Evolutionary conservation across 164 flowering plant genomes (phyloP), one percentile per base, ranked within the genome.

Genomic region (Nymphaea thermarum): DNA sequence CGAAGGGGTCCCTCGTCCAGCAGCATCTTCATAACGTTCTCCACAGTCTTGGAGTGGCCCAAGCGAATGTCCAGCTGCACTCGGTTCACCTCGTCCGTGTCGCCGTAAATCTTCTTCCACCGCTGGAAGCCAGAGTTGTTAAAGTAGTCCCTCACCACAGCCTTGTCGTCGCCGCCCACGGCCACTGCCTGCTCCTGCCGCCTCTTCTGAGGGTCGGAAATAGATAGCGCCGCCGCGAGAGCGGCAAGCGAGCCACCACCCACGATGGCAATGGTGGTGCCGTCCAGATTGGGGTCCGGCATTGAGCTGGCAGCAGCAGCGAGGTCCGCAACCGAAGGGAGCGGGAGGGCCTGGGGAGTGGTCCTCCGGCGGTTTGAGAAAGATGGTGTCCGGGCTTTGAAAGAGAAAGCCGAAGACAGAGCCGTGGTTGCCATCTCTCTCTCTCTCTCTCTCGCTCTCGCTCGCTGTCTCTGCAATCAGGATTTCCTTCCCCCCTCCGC

Each of bases 151-250:
- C 71, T 79, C 67, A 95, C 99, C 6, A 95, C 99, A 69, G 91
- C 97, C 82, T 95, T 91, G 77, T 95, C 99, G n/a, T 84, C 96
- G 16, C 99, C 99, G 4, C 96, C 94, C 4, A 91, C 96, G 74
- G 86, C 96, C 80, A 83, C 92, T 12, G 99, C 99, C 78, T 95
- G 99, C 43, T 76, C 66, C 68, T 79, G 85, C 53, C 99, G 82
- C 63, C 99, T 80, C 74, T 76, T 80, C 76, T 91, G 98, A 0
- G 99, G 99, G 81, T 91, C 99, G 4, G 98, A 42, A 6, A 88
- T 74, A 4, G 96, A 84, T 18, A 95, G 73, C 42, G 78, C 80
- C 0, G 97, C 94, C 3, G 97, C 96, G 0, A 93, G 71, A 0
- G 94, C 86, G 2, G 98, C 99, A 0, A 90, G 76, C 7, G 89